A percentile compares a stretch with the other conserved stretches of the same genome.
phyloP scores from a whole-genome alignment of 2,329 filamentous ascomycete genomes.

The Proliferodiscus dingleyae region DNA sequence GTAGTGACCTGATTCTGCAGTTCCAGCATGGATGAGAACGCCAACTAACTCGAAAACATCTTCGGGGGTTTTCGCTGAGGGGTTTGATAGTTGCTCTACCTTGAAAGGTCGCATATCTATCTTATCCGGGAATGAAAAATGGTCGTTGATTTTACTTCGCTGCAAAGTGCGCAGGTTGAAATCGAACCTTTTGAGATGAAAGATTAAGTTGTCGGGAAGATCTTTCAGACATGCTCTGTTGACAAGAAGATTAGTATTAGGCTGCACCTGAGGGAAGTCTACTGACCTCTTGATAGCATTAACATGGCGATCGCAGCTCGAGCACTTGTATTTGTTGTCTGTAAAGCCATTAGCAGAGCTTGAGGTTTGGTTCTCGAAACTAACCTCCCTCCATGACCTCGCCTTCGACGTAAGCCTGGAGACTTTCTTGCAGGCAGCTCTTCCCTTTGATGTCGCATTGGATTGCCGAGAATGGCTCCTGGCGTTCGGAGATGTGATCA shows the following conservation, averaged over 20 bases:
- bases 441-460: constrained; percentile 97
- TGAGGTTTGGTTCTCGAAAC: constrained; percentile 30
- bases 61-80: constrained; percentile 47
- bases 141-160: constrained; percentile 91
- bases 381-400: constrained; percentile 88
- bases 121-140: constrained; percentile 77
- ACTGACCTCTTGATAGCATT: constrained; percentile 80
- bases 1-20: constrained; percentile 91
- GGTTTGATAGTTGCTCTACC: constrained; percentile 72
- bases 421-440: constrained; percentile 72
- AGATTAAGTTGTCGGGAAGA: constrained; percentile 88
- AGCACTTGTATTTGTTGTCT: constrained; percentile 98
- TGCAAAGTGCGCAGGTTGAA: constrained; percentile 73
- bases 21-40: constrained; percentile 87
- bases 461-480: constrained; percentile 89
- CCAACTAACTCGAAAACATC: constrained; percentile 94
- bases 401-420: constrained; percentile 92
- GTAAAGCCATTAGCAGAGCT: constrained; percentile 19
- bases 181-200: constrained; percentile 86
- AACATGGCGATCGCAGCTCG: constrained; percentile 80
- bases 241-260: constrained; percentile 13
- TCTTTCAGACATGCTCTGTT: constrained; percentile 86
- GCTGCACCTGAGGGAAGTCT: background rate
- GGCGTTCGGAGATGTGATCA: constrained; percentile 82
- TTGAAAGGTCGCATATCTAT: constrained; percentile 91